Evolutionary conservation across 805 yeast species (phyloP), one percentile per base, ranked within the genome.

Genomic region (Starmerella scarabaei): DNA sequence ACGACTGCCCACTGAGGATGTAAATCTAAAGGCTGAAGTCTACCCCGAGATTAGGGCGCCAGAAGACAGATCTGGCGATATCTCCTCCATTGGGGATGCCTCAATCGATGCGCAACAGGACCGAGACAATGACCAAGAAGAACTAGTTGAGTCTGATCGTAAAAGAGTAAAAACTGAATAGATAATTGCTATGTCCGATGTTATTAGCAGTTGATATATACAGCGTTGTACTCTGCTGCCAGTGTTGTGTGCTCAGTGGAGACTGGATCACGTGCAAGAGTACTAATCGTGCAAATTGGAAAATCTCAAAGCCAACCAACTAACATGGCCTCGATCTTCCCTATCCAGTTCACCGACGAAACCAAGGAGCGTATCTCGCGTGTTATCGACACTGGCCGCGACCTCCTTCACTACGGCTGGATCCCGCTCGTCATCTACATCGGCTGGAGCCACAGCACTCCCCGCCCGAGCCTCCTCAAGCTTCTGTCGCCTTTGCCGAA

Each of bases 361-460:
- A 55, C 68, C 26, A 63, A 58, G 73, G 98, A 91, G 68, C 84
- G 97, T 66, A 73, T 91, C 62, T 65, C 77, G 60, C 83, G 78
- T 61, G 66, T 86, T 48, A 66, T 85, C 52, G 93, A 81, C 53
- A 69, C 83, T 53, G 76, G 94, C 49, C 82, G 84, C 59, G 80
- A 83, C 38, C 71, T 80, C 55, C 81, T 88, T 43, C 98, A 93
- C 65, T 91, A 85, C 64, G 96, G 97, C 35, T 91, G 94, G 83
- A 78, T 91, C 55, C 98, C 98, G 42, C 80, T 91, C 59, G 78
- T 91, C 50, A 68, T 91, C 58, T 91, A 91, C 69, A 67, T 91
- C 53, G 98, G 91, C 35, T 80, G 85, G 85, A 61, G 72, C 42
- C 75, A 82, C 52, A 77, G 88, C 48, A 69, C 84, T 41, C 80